Conservation (phyloP, 1,284 basidiomycete species). For the Ustilago tritici region DNA sequence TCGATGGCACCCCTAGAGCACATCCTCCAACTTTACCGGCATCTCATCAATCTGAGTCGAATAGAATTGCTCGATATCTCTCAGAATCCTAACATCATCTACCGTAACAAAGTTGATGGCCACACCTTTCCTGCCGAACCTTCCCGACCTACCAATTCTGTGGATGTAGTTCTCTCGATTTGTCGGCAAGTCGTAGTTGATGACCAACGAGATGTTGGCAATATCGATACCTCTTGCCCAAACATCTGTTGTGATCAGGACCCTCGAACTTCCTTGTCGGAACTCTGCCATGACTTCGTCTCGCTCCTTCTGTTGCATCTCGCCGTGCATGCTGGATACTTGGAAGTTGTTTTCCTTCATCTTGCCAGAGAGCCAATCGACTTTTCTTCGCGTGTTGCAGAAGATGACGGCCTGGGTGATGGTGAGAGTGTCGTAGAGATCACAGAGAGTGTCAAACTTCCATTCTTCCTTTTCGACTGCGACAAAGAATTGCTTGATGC, state of each 20-base stretch:
- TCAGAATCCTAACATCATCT: conserved; percentile 73
- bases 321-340: conserved; percentile 78
- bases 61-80: conserved; percentile 68
- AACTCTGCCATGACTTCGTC: conserved; percentile 99
- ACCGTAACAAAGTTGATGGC: conserved; percentile 75
- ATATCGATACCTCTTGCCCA: conserved; percentile 99
- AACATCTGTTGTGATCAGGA: conserved; percentile 76
- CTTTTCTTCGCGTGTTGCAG: conserved; percentile 98
- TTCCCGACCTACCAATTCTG: conserved; percentile 93
- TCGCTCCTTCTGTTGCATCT: conserved; percentile 98
- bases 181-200: conserved; percentile 92
- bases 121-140: conserved; percentile 91
- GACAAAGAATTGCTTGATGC: conserved; percentile 99
- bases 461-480: conserved; percentile 99
- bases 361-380: conserved; percentile 99
- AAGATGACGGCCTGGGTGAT: conserved; percentile 99
- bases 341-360: conserved; percentile 78
- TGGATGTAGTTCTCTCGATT: conserved; percentile 92
- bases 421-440: conserved; percentile 94
- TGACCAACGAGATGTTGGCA: conserved; percentile 96
- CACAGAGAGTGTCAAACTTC: conserved; percentile 99
- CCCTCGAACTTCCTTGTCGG: conserved; percentile 79
- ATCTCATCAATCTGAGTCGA: conserved; percentile 68
- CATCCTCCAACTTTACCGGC: conserved; percentile 69
- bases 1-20: conserved; percentile 42